A percentile compares a stretch with the other conserved stretches of the same genome.
Conservation (phyloP, 1,284 basidiomycete species). For the Malassezia furfur region DNA sequence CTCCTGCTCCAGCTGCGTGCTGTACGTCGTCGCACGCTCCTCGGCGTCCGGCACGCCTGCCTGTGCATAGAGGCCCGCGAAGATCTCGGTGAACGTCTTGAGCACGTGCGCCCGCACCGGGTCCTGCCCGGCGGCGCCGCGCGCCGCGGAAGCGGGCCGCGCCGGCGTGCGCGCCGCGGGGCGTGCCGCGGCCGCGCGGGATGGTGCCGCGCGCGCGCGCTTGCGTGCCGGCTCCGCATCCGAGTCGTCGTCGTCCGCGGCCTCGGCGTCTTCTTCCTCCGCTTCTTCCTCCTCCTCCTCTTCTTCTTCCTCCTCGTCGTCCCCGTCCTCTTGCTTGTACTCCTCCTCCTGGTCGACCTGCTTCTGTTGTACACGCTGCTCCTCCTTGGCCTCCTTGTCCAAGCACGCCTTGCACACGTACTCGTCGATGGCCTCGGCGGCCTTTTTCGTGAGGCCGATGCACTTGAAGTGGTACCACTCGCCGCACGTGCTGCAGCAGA, state of each 20-base stretch:
- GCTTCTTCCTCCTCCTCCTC: not conserved
- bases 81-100: constrained; percentile 11
- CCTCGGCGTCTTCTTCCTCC: not conserved
- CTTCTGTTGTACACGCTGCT: not conserved
- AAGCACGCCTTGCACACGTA: constrained; percentile 33
- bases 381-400: not conserved
- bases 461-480: constrained; percentile 46
- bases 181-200: not conserved
- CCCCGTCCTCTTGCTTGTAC: not conserved
- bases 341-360: not conserved
- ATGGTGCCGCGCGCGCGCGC: not conserved
- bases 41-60: not conserved
- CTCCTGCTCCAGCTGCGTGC: constrained; percentile 8
- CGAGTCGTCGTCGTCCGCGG: not conserved
- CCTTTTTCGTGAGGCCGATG: constrained; percentile 34
- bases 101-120: constrained; percentile 16
- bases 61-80: constrained; percentile 4
- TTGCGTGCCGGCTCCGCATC: not conserved
- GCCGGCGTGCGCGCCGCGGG: not conserved
- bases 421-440: constrained; percentile 32
- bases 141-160: not conserved
- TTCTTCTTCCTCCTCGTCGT: constrained; percentile 1
- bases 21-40: constrained; percentile 4
- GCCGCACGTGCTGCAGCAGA: constrained; percentile 36
- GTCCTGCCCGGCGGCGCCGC: not conserved